Percentiles rank a stretch among this genome's conserved stretches.
Evolutionary conservation across 306 rosid genomes (phyloP).

Genomic region (Rosa chinensis): DNA sequence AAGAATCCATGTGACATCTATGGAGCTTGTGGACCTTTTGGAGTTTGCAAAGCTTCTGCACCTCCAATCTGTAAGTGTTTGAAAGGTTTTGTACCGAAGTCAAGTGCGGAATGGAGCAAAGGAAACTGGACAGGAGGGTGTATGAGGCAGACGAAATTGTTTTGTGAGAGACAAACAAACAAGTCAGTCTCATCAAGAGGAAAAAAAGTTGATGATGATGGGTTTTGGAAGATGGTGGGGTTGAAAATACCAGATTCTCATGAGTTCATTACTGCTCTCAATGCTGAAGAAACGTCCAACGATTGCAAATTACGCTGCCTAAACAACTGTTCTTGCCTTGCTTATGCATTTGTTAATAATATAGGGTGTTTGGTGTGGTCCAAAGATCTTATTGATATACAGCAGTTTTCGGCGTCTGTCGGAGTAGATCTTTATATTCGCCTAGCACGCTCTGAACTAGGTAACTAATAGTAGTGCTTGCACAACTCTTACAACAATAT

Average conservation of each 20-base stretch:
- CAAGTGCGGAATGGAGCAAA: slow-evolving; percentile 15
- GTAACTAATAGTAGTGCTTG: slow-evolving; percentile 17
- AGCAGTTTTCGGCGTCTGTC: background rate
- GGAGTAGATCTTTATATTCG: slow-evolving; percentile 18
- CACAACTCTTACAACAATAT: background rate
- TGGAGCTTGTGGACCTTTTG: slow-evolving; percentile 25
- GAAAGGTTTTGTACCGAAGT: slow-evolving; percentile 22
- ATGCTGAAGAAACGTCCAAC: background rate
- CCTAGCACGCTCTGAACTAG: slow-evolving; percentile 36
- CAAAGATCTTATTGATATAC: slow-evolving; percentile 22
- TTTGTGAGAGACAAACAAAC: slow-evolving; percentile 6
- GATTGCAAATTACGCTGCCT: slow-evolving; percentile 27
- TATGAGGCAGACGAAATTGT: slow-evolving; percentile 10
- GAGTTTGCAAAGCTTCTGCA: slow-evolving; percentile 13
- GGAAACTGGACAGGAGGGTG: slow-evolving; percentile 27
- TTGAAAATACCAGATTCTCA: slow-evolving; percentile 27
- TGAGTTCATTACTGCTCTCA: background rate
- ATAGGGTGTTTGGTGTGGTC: slow-evolving; percentile 37
- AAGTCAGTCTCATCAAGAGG: background rate
- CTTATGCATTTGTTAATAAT: slow-evolving; percentile 19
- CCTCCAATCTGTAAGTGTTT: slow-evolving; percentile 14
- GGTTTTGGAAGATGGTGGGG: slow-evolving; percentile 4
- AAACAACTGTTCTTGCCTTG: slow-evolving; percentile 36
- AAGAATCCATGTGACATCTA: background rate
- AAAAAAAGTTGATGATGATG: background rate